Evolutionary conservation across 495 filamentous ascomycete genomes (phyloP), one percentile per base, ranked within the genome.

Genomic region (Chaetomium fimeti): DNA sequence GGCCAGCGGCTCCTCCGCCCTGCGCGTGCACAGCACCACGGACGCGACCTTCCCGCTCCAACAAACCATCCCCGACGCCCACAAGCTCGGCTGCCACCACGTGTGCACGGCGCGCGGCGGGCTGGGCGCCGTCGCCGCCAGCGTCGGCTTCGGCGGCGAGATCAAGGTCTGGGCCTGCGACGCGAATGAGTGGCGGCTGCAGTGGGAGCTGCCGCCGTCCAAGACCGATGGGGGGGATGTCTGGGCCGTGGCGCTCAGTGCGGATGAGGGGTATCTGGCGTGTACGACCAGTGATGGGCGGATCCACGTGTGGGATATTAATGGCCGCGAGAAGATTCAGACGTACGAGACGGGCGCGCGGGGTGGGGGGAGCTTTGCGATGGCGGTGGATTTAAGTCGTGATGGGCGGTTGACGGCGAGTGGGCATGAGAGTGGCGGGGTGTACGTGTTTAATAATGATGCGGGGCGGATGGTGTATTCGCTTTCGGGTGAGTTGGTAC

Each of bases 391-490:
- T 73, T 73, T 97, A 56, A 82, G 78, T 38, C 68, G 82, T 32
- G 89, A 98, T 75, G 93, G 92, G 58, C 85, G 83, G 62, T 87
- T 93, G 69, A 92, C 93, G 54, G 94, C 93, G 11, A 93, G 88
- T 62, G 94, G 94, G 0, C 95, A 98, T 75, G 87, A 96, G 74
- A 96, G 90, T 73, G 94, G 94, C 27, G 87, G 85, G n/a, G 84
- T 98, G 57, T 97, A 97, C 71, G 87, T 98, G 43, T 98, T 97
- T 79, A 91, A 88, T 75, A 97, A 96, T 70, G 87, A 91, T 69
- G 91, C 90, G 0, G 91, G 89, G 18, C 87, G 90, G 57, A 84
- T 98, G 74, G 81, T 89, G 3, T 94, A 96, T 75, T 95, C 91
- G 25, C 79, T 98, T 60, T 86, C 90, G 54, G 89, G 92, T 92